Evolutionary conservation across 2,329 filamentous ascomycete species (phyloP).

Genomic region (Cyphellophora europaea): DNA sequence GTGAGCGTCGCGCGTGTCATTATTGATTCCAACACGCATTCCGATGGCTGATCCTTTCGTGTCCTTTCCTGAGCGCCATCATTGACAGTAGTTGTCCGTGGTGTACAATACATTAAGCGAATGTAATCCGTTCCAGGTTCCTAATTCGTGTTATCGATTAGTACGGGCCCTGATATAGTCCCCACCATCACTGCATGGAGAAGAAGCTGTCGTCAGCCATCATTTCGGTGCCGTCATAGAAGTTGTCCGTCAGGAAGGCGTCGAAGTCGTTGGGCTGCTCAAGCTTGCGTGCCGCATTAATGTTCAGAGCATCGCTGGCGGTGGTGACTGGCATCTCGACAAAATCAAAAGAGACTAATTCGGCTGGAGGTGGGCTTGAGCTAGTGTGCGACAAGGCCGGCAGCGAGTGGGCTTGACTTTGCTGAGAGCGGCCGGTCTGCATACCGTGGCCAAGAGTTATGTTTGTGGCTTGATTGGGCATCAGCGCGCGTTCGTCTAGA

Average conservation of each 20-base stretch:
- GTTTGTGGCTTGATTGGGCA: no score
- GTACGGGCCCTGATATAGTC: no score
- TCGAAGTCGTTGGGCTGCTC: conserved; percentile 18
- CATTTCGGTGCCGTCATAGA: conserved; percentile 1
- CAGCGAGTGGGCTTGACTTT: conserved; percentile 9
- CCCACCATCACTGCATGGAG: neutral
- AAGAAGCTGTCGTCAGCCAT: neutral
- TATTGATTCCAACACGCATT: no score
- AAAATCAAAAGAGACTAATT: conserved; percentile 18
- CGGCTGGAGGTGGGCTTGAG: conserved; percentile 17
- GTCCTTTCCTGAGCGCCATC: no score
- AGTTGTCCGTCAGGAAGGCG: conserved; percentile 19
- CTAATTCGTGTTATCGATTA: no score
- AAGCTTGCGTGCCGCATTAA: conserved; percentile 11
- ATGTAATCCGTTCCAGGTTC: no score
- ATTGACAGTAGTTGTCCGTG: neutral
- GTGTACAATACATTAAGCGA: no score
- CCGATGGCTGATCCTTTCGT: no score
- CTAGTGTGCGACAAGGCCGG: conserved; percentile 16
- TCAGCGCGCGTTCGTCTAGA: no score
- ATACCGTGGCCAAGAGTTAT: no score
- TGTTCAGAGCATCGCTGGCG: conserved; percentile 5
- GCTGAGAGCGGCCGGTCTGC: neutral
- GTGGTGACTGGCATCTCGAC: conserved; percentile 8
- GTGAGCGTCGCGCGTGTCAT: no score